Conservation (phyloP, 1,139 yeast species). For the Candida dubliniensis region DNA sequence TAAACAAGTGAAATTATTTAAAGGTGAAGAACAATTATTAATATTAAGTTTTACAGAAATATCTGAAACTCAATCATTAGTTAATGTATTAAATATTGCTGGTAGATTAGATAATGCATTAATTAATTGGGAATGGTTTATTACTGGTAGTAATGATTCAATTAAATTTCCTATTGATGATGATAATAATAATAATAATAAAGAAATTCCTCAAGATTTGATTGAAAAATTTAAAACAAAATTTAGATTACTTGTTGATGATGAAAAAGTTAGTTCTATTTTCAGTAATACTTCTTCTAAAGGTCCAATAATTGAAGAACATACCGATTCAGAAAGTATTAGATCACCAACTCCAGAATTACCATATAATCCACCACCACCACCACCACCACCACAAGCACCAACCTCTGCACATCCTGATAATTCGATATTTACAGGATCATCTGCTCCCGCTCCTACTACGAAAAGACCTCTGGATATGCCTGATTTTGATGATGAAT, state of each 20-base stretch:
- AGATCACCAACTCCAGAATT: conserved; percentile 13
- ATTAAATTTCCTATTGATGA: conserved; percentile 26
- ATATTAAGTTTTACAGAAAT: conserved; percentile 16
- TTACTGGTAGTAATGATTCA: conserved; percentile 12
- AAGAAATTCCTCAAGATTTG: conserved; percentile 24
- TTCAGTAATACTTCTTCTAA: conserved; percentile 7
- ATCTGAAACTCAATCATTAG: conserved; percentile 13
- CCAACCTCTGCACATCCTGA: conserved; percentile 2
- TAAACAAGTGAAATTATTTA: conserved; percentile 14
- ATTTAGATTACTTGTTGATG: conserved; percentile 16
- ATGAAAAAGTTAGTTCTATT: conserved; percentile 15
- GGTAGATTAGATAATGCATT: conserved; percentile 23
- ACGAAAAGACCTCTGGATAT: conserved; percentile 30
- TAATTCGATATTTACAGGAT: conserved; percentile 6
- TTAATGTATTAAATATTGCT: conserved; percentile 15
- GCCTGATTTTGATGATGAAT: conserved; percentile 62
- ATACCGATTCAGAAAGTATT: conserved; percentile 13
- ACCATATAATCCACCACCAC: conserved; percentile 6
- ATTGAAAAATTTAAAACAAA: conserved; percentile 24
- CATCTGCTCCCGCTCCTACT: background rate
- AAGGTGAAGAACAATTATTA: conserved; percentile 12
- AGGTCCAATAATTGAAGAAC: conserved; percentile 15
- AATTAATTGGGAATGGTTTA: conserved; percentile 26
- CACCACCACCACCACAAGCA: background rate
- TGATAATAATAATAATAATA: too few species aligned